These are phyloP conservation scores for Stromatinia cepivora DNA, from an alignment of 2,329 filamentous ascomycete species.

Conservation along the genomic window DNA sequence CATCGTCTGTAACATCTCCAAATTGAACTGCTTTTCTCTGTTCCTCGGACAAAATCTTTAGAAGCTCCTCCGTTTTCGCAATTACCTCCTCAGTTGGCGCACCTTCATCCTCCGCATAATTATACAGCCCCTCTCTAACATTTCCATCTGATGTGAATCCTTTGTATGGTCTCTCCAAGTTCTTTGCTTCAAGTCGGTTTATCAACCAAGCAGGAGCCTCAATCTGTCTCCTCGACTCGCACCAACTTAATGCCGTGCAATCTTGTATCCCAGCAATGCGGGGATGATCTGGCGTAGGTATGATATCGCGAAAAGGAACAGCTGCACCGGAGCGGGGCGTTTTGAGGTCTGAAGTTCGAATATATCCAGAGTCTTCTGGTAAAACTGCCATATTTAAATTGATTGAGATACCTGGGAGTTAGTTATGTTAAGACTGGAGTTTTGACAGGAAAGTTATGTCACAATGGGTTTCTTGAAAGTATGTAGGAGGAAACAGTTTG, in stretches of 20 bases:
- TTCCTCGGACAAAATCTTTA: conserved; percentile 30
- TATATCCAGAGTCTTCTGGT: conserved; percentile 35
- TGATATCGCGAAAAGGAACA: conserved; percentile 37
- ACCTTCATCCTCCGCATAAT: conserved; percentile 38
- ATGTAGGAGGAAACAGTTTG: neutral
- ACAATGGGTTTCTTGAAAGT: conserved; percentile 2
- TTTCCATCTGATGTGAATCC: conserved; percentile 39
- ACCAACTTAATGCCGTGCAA: conserved; percentile 37
- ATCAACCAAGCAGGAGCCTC: conserved; percentile 40
- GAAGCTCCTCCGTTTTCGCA: conserved; percentile 26
- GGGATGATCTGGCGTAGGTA: conserved; percentile 33
- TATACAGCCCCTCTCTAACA: conserved; percentile 34
- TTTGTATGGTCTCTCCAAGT: conserved; percentile 38
- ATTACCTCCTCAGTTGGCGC: conserved; percentile 36
- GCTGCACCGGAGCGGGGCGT: conserved; percentile 37
- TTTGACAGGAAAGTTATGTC: conserved; percentile 7
- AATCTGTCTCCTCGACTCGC: conserved; percentile 38
- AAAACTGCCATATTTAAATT: conserved; percentile 30
- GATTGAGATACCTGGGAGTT: neutral
- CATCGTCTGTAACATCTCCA: conserved; percentile 36
- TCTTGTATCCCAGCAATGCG: conserved; percentile 37
- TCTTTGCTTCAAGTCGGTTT: conserved; percentile 38
- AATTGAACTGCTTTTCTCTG: conserved; percentile 34
- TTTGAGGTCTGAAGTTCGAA: conserved; percentile 34
- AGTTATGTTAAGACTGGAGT: neutral